Evolutionary conservation across 2,329 filamentous ascomycete species (phyloP), one percentile per base, ranked within the genome.

Genomic region (Microdochium nivale): DNA sequence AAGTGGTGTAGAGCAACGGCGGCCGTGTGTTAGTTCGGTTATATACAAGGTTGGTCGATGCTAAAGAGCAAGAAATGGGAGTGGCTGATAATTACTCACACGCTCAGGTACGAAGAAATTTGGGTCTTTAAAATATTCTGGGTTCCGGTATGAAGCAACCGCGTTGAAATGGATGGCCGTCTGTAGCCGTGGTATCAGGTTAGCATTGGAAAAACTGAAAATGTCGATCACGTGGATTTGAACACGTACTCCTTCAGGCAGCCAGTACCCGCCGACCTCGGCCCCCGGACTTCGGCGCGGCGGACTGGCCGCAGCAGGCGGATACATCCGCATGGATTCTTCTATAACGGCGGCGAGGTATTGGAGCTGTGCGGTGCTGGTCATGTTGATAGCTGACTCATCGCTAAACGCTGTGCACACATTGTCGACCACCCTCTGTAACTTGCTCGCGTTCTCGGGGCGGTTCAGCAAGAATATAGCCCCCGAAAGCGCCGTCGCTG

Each of bases 311-410:
- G 63, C 62, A 3, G 61, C 58, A 13, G 66, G 65, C 5, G 65
- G 61, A 48, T 64, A 65, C 30, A 67, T 52, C 2, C 65, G 57
- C 46, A 67, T 51, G 1, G 62, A 53, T 52, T 68, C 66, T 1
- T 62, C 60, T 37, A 66, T 58, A 9, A 62, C 58, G 5, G 63
- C 62, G 25, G 63, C 62, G 9, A 66, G 54, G 50, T 65, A 66
- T 0, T 57, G 58, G 2, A 65, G 56, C 32, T 56, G 52, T 2
- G 56, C 54, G 1, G 55, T 52, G 2, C 50, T 37, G 30, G 56
- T 56, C 30, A 54, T 54, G 2, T 50, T 57, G 32, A 59, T 56
- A 40, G 51, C 55, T 2, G 51, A 46, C 27, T 53, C 52, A 0
- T 49, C 27, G 9, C 4, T 24, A 21, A 58, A 58, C 3, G 46